phyloP scores from a whole-genome alignment of 73 alveolate species.

The Halteria grandinella region DNA sequence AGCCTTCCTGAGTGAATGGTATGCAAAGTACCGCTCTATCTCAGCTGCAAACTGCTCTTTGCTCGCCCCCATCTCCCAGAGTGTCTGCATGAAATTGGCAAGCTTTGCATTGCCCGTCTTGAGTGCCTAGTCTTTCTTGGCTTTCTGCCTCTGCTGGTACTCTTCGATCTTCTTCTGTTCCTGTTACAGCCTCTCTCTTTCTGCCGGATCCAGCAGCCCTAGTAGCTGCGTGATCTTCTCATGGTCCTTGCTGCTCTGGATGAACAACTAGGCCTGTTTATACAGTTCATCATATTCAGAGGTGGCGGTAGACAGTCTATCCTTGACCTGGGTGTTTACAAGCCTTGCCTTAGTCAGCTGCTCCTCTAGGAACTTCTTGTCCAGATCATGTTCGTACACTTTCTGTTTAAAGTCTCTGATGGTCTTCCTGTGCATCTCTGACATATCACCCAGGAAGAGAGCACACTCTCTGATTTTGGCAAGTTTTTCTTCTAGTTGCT shows the following conservation, averaged over 20 bases:
- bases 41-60: slow-evolving; percentile 33
- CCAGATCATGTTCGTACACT: slow-evolving; percentile 40
- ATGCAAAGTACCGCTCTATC: slow-evolving; percentile 40
- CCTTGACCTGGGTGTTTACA: slow-evolving; percentile 23
- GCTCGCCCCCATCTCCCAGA: slow-evolving; percentile 14
- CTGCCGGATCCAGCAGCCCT: slow-evolving; percentile 12
- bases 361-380: slow-evolving; percentile 41
- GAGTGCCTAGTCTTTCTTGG: neutral
- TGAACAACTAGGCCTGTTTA: slow-evolving; percentile 20
- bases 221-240: slow-evolving; percentile 26
- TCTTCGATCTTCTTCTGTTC: slow-evolving; percentile 12
- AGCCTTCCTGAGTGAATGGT: slow-evolving; percentile 47
- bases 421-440: slow-evolving; percentile 43
- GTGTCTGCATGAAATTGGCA: slow-evolving; percentile 18
- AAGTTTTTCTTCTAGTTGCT: slow-evolving; percentile 21
- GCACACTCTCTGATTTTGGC: slow-evolving; percentile 34
- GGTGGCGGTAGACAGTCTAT: slow-evolving; percentile 6
- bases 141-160: neutral
- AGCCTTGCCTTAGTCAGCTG: slow-evolving; percentile 21
- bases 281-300: slow-evolving; percentile 42
- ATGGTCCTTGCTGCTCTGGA: slow-evolving; percentile 26
- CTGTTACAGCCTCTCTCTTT: slow-evolving; percentile 20
- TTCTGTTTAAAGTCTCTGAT: slow-evolving; percentile 12
- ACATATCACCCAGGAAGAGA: slow-evolving; percentile 48
- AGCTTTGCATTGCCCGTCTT: slow-evolving; percentile 25